Base-by-base conservation (phyloP, 345 rosid genomes). In the Mercurialis annua region DNA sequence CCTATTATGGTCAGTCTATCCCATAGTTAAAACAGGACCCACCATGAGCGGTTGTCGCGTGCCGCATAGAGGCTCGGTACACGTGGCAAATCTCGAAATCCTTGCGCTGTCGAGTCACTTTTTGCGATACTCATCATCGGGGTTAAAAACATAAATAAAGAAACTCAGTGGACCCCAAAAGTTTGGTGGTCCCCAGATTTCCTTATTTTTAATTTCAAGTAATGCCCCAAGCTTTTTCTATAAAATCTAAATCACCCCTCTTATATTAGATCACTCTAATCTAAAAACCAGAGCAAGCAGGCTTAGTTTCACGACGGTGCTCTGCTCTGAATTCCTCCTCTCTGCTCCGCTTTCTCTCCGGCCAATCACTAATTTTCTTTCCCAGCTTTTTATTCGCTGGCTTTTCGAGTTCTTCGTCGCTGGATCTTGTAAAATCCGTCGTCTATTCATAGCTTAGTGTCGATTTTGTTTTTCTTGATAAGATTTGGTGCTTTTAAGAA, bases 21-120 rank as follows among this genome's bases (percentile, higher is more conserved):
- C 6, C 47, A n/a, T 59, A n/a, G 26, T 59, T 18, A 29, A 16
- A 26, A 36, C 3, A 73, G 89, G 82, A 42, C 86, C 84, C 86
- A 75, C 81, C 68, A 61, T 64, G 76, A 78, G 82, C 82, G 82
- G 86, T 58, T 82, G 83, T 76, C 80, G 65, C 77, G 78, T 87
- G 88, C 86, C 86, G 83, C 87, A 79, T 82, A 82, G 74, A 55
- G 46, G 20, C 26, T 57, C 31, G 2, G 46, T 66, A 72, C 69
- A 82, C 80, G 87, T 82, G 89, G 81, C 82, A 31, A 6, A 5
- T 53, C 31, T 0, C 10, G 50, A 36, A 63, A 69, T 46, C 6
- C 73, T 20, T 65, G 71, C 67, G 75, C 73, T 70, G 83, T 62
- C 58, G 58, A 54, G 31, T 64, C 43, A 1, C 1, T 34, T 49